These are phyloP conservation scores for Stemphylium lycopersici DNA, from an alignment of 2,329 filamentous ascomycete genomes.

Conservation along the genomic window DNA sequence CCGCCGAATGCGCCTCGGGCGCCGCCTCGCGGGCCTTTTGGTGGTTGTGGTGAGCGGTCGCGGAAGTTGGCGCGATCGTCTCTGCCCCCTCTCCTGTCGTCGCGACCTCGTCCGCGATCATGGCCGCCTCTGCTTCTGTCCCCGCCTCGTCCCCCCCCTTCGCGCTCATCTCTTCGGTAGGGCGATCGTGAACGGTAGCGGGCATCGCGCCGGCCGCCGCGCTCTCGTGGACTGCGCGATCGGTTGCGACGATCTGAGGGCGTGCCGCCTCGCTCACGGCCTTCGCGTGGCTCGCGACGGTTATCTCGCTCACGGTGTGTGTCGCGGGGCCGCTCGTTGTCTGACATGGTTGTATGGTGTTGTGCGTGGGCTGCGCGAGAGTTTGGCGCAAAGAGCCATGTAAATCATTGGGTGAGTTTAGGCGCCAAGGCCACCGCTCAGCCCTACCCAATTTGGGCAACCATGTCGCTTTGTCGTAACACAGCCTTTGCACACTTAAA, in stretches of 20 bases:
- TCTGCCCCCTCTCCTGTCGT: constrained; percentile 20
- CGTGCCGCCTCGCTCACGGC: constrained; percentile 29
- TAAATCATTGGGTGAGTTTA: constrained; percentile 1
- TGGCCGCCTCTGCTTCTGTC: constrained; percentile 16
- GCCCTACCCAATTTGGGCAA: background rate
- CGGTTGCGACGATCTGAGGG: constrained; percentile 39
- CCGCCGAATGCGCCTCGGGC: constrained; percentile 10
- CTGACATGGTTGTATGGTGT: constrained; percentile 25
- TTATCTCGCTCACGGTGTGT: constrained; percentile 29
- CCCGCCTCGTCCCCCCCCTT: constrained; percentile 20
- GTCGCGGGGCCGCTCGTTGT: constrained; percentile 35
- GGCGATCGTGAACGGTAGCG: constrained; percentile 41
- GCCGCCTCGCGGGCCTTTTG: constrained; percentile 32
- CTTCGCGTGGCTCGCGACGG: constrained; percentile 27
- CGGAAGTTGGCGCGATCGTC: constrained; percentile 13
- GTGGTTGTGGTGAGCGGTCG: constrained; percentile 29
- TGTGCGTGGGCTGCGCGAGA: background rate
- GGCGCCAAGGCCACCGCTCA: constrained; percentile 13
- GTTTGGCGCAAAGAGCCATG: constrained; percentile 7
- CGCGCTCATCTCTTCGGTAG: constrained; percentile 27
- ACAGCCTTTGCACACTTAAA: too few relatives aligned
- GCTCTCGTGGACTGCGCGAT: constrained; percentile 43
- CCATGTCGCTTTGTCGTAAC: background rate
- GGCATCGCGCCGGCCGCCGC: constrained; percentile 30
- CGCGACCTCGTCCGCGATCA: constrained; percentile 19